Percentiles rank a stretch among this genome's conserved stretches.
These are phyloP conservation scores for Pythium sukuiense DNA, from an alignment of 352 stramenopile genomes.

Conservation along the genomic window DNA sequence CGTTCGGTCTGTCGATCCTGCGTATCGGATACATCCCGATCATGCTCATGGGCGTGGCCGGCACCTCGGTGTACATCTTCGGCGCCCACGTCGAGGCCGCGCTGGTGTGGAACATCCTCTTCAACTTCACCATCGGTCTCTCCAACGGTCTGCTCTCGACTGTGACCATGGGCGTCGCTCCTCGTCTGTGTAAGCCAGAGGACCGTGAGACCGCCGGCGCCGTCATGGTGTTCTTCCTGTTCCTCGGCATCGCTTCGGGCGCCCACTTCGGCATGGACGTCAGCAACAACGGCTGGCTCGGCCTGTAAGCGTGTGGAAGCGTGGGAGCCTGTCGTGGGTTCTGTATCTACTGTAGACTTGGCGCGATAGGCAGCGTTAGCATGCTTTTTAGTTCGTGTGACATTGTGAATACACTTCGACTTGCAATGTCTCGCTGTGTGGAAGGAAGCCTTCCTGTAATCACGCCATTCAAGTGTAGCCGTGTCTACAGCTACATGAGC, in stretches of 20 bases:
- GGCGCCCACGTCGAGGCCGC: constrained; percentile 12
- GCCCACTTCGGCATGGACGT: constrained; percentile 32
- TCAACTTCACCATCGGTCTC: constrained; percentile 34
- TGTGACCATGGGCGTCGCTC: constrained; percentile 36
- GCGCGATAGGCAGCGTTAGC: too few species aligned
- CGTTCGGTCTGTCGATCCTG: constrained; percentile 19
- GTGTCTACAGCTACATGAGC: not conserved
- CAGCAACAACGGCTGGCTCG: constrained; percentile 32
- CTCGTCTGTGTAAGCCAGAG: constrained; percentile 28
- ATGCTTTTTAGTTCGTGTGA: too few species aligned
- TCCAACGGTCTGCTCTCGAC: constrained; percentile 35
- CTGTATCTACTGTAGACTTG: too few species aligned
- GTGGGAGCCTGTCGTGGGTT: too few species aligned
- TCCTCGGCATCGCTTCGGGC: constrained; percentile 35
- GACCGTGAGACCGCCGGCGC: constrained; percentile 35
- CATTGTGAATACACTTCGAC: too few species aligned
- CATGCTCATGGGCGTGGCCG: constrained; percentile 28
- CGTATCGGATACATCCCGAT: constrained; percentile 33
- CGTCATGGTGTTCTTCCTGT: constrained; percentile 38
- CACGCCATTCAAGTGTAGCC: not conserved
- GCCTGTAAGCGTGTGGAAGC: constrained; percentile 9
- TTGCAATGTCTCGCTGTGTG: not conserved
- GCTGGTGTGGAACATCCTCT: constrained; percentile 27
- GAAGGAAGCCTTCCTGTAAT: too few species aligned
- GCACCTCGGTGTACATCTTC: constrained; percentile 32